phyloP scores from a whole-genome alignment of 1,284 basidiomycete species.

The Pyrrhoderma noxium region DNA sequence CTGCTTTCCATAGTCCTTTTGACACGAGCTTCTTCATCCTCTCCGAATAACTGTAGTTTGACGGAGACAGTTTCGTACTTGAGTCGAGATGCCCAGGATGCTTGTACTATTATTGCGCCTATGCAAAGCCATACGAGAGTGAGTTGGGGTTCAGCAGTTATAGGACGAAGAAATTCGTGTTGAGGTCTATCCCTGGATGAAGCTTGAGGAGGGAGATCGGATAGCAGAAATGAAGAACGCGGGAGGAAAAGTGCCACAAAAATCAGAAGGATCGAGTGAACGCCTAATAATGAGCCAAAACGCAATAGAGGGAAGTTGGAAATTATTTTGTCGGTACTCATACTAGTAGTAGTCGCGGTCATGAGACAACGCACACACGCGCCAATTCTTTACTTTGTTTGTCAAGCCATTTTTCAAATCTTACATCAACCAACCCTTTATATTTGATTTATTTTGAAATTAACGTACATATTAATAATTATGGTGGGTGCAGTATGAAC shows the following conservation, averaged over 20 bases:
- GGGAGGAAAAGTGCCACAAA: conserved; percentile 64
- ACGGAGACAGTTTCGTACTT: conserved; percentile 40
- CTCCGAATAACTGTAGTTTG: conserved; percentile 14
- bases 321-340: neutral
- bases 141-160: conserved; percentile 56
- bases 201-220: conserved; percentile 28
- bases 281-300: conserved; percentile 69
- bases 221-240: conserved; percentile 45
- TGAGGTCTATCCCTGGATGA: conserved; percentile 56
- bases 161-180: conserved; percentile 52
- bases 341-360: no score
- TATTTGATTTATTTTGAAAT: no score
- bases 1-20: conserved; percentile 25
- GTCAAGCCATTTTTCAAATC: no score
- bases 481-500: no score
- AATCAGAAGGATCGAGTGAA: conserved; percentile 59
- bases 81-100: conserved; percentile 71
- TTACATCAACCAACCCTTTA: no score
- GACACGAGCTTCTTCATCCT: conserved; percentile 23
- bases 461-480: no score
- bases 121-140: conserved; percentile 56
- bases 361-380: no score
- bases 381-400: no score
- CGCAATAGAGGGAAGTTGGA: conserved; percentile 37
- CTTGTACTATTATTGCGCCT: conserved; percentile 52